phyloP scores from a whole-genome alignment of 225 moss, liverwort and hornwort genomes.

The Asterella californica region DNA sequence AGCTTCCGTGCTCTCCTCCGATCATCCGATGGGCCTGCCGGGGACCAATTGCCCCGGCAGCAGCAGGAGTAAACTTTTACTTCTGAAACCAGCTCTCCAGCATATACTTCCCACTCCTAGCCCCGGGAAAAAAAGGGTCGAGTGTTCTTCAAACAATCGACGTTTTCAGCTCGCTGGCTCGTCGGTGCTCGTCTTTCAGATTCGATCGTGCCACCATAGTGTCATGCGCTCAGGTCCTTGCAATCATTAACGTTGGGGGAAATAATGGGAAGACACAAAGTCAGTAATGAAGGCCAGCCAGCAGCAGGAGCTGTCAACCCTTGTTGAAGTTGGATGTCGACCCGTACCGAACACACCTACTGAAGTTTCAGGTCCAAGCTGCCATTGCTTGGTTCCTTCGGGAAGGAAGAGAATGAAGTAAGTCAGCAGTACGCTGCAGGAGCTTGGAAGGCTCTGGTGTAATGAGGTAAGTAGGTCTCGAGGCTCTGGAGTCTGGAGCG shows the following conservation, averaged over 20 bases:
- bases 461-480: too few relatives aligned
- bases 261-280: not conserved
- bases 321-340: not conserved
- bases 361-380: not conserved
- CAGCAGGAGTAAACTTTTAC: not conserved
- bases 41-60: not conserved
- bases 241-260: not conserved
- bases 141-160: too few relatives aligned
- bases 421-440: too few relatives aligned
- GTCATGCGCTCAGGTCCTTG: not conserved
- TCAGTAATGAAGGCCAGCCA: too few relatives aligned
- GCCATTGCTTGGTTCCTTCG: not conserved
- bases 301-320: not conserved
- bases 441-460: too few relatives aligned
- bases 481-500: too few relatives aligned
- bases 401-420: not conserved
- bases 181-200: not conserved
- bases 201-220: constrained; percentile 3
- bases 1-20: not conserved
- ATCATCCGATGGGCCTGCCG: not conserved
- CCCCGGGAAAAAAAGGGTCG: too few relatives aligned
- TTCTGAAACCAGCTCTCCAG: not conserved
- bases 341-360: not conserved
- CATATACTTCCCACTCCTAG: too few relatives aligned
- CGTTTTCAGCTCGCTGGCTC: too few relatives aligned